phyloP scores from a whole-genome alignment of 139 green algal genomes.

The Desmodesmus armatus region DNA sequence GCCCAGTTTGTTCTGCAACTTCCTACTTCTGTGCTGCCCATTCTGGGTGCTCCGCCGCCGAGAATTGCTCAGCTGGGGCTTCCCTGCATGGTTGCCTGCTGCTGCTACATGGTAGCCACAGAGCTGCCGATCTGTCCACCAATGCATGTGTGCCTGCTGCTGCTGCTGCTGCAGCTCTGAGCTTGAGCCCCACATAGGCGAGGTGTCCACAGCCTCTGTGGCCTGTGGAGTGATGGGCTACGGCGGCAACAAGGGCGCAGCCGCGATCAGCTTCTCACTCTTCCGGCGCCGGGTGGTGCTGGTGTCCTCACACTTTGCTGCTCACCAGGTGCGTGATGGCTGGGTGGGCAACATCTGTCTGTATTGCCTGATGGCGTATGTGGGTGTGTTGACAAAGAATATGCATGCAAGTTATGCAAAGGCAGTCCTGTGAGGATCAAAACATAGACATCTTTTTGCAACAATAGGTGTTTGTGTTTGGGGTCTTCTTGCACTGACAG shows the following conservation, averaged over 20 bases:
- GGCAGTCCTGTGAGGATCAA: no score
- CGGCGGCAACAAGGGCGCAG: constrained; percentile 96
- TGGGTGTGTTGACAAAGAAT: no score
- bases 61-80: no score
- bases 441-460: no score
- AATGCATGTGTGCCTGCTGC: not conserved
- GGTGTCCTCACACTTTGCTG: constrained; percentile 92
- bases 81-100: no score
- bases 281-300: constrained; percentile 79
- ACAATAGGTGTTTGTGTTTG: no score
- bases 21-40: no score
- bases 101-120: not conserved
- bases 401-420: not conserved
- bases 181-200: constrained; percentile 68
- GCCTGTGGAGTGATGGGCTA: constrained; percentile 92
- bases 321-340: constrained; percentile 90
- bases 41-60: no score
- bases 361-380: no score
- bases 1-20: no score
- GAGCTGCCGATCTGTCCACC: not conserved
- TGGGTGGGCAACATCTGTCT: no score
- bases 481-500: no score
- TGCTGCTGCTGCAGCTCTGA: constrained; percentile 35
- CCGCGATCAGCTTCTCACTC: constrained; percentile 87
- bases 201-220: constrained; percentile 86